Evolutionary conservation across 2,329 filamentous ascomycete species (phyloP), one percentile per base, ranked within the genome.

Genomic region (Massarina eburnea): DNA sequence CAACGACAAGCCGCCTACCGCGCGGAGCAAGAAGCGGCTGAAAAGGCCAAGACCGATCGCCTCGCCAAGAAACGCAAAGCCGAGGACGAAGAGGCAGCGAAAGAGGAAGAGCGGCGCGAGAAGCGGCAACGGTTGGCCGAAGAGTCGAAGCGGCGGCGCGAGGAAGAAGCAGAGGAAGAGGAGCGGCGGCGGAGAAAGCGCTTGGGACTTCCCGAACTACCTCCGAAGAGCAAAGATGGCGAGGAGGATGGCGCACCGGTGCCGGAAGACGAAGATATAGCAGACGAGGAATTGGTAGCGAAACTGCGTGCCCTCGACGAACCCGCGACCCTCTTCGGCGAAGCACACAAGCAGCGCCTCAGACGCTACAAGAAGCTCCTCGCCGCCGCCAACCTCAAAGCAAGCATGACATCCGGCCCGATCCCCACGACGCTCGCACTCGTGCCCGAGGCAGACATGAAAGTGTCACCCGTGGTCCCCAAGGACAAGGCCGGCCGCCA

Each of bases 381-480:
- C 5, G 71, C 73, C 12, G 70, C 75, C 45, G 70, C 71, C 3
- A 68, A 66, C 20, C 64, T 72, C 2, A 57, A 65, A 32, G 64
- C 71, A 9, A 71, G 80, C 35, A 70, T 88, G 55, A 85, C 82
- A 4, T 78, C 84, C 43, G 88, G 89, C 0, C 91, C 92, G 0
- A 95, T 97, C 62, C 89, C 91, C 2, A 97, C 92, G 15, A 91
- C 83, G 7, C 73, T 97, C 46, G 79, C 83, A 62, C 81, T 89
- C 1, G 85, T 97, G 2, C 82, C 87, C 7, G 91, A 95, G 72
- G 84, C 84, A 66, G 85, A 95, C 57, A 96, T 96, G 89, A 92
- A 91, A 70, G 83, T 97, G 19, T 42, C 52, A 3, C 75, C 82
- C 1, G 77, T 75, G 34, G 73, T 89, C 8, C 77, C 80, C 1